Evolutionary conservation across 768 basidiomycete species (phyloP), one percentile per base, ranked within the genome.

Genomic region (Kwoniella europaea): DNA sequence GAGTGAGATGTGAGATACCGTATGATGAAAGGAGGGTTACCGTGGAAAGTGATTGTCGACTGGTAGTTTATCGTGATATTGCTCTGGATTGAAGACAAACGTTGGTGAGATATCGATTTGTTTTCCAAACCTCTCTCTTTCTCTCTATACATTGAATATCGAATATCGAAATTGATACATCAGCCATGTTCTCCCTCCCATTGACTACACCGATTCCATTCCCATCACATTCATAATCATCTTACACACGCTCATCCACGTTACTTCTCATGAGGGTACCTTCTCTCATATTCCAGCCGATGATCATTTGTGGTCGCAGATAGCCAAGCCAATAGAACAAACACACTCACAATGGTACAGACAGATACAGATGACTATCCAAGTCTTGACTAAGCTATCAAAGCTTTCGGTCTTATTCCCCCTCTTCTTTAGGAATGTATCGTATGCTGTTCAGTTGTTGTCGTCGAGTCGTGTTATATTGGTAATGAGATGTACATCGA

Each of bases 21-120:
- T 35, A 9, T n/a, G 35, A 61, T 61, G 59, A 61, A 61, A 61
- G 59, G 59, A 61, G 59, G 12, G 12, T n/a, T 43, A 27, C 27
- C 27, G 27, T 27, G 27, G 4, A 27, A 27, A 2, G 27, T 27
- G 27, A 27, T 27, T 27, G 27, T 27, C 27, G 27, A 2, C 27
- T 27, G 27, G 27, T 27, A 27, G 27, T 27, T 50, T 18, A 18
- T 50, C 46, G 46, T 50, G 27, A 27, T 27, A 27, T 50, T 50
- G 46, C 35, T 35, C 35, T 9, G 35, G 35, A 35, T 35, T 7
- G 35, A 35, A 9, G 7, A 35, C 35, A 35, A 9, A 7, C 7
- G 7, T 35, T 6, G 35, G 5, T 35, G 35, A 0, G 5, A 35
- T 6, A 35, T 35, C 35, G 35, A 35, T 35, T 6, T 35, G 5